Base-by-base conservation (phyloP, 2,329 filamentous ascomycete species). In the Plenodomus biglobosus region DNA sequence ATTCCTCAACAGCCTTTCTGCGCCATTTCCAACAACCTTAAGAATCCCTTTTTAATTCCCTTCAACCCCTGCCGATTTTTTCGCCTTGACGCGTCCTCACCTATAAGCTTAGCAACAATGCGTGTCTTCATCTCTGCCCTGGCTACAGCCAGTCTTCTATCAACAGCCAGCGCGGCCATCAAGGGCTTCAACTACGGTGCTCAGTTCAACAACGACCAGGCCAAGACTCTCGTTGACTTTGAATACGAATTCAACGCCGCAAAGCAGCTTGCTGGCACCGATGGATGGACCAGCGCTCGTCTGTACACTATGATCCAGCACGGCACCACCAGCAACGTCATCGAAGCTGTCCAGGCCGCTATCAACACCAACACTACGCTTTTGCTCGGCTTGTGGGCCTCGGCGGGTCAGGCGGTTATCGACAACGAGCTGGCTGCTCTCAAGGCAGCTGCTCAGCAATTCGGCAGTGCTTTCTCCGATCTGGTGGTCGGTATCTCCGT, bases 351-450 rank as follows among this genome's bases (percentile, higher is more conserved):
- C 54, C 87, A 86, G 36, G 91, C 91, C 37, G 91, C 90, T 62
- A 90, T 95, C 72, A 81, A 80, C 59, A 89, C 89, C 64, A 81
- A 90, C 61, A 95, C 89, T 2, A 80, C 80, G 37, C 80, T 96
- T 20, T 81, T 96, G 10, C 83, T 96, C 11, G 90, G 90, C 58
- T 76, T 96, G 42, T 96, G 91, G 91, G 83, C 84, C 8, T 92
- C 89, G 0, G 87, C 78, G 35, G 85, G 85, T 15, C 75, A 81
- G 45, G 77, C 73, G 4, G 70, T 69, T 18, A 85, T 95, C 70
- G 74, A 80, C 69, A 88, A 90, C 68, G 90, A 96, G 75, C 75
- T 95, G 40, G 69, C 77, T 2, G 90, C 90, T 13, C 79, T 96
- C 40, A 81, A 82, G 69, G 74, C 78, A 37, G 88, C 90, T 58